Evolutionary conservation across 169 alveolate species (phyloP).

Genomic region (Plasmodium fragile): DNA sequence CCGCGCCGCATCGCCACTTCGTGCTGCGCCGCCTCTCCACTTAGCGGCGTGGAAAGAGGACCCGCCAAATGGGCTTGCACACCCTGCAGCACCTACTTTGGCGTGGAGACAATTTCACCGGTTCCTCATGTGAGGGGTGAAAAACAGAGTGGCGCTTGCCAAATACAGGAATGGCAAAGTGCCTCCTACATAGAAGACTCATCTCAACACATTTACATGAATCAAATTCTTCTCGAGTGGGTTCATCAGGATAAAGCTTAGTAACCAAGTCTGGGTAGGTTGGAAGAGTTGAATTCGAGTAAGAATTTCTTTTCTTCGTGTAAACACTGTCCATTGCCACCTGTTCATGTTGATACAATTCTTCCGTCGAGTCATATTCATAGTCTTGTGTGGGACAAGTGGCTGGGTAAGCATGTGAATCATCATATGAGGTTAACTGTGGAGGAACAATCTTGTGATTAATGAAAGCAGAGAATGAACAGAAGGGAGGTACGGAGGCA

Average conservation of each 20-base stretch:
- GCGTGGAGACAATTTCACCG: not conserved
- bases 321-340: not conserved
- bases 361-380: constrained; percentile 36
- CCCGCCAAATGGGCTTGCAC: constrained; percentile 47
- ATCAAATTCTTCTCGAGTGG: not conserved
- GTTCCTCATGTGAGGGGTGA: constrained; percentile 15
- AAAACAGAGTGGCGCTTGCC: not conserved
- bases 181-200: not conserved
- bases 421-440: constrained; percentile 86
- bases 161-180: constrained; percentile 47
- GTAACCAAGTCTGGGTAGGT: constrained; percentile 26
- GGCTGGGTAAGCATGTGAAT: constrained; percentile 84
- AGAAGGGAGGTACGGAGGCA: constrained; percentile 89
- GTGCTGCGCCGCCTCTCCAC: not conserved
- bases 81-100: constrained; percentile 31
- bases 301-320: constrained; percentile 5
- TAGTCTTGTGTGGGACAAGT: constrained; percentile 81
- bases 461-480: constrained; percentile 88
- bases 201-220: constrained; percentile 42
- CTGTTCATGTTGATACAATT: constrained; percentile 29
- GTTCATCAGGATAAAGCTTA: not conserved
- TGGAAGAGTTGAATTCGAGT: constrained; percentile 5
- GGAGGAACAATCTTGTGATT: constrained; percentile 88
- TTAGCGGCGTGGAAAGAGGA: constrained; percentile 12
- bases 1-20: not conserved